Conservation (phyloP, 2,329 filamentous ascomycete genomes). For the Fusarium tupiense region DNA sequence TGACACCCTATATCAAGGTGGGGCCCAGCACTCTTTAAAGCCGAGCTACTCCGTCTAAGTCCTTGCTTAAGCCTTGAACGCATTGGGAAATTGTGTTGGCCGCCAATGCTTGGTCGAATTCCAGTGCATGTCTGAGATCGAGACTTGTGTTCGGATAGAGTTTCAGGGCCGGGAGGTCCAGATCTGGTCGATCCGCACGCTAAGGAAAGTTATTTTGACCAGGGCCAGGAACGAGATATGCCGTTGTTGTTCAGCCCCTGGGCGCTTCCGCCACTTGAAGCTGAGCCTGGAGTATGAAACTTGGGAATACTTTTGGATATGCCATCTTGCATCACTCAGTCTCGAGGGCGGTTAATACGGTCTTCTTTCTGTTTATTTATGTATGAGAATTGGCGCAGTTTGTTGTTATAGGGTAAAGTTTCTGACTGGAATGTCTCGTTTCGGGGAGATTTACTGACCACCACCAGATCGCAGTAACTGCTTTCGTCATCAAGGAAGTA, state of each 20-base stretch:
- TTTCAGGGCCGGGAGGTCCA: slow-evolving; percentile 4
- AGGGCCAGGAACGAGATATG: slow-evolving; percentile 13
- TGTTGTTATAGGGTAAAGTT: not conserved
- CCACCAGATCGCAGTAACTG: not conserved
- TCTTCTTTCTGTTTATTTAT: not conserved
- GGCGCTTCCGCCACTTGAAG: not conserved
- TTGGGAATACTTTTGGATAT: accelerated
- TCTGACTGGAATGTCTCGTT: not conserved
- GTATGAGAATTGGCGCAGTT: accelerated
- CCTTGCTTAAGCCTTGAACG: not conserved
- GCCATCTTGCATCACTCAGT: not conserved
- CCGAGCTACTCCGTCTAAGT: not conserved
- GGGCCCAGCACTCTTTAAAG: not conserved
- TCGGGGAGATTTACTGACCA: not conserved
- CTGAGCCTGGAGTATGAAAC: not conserved
- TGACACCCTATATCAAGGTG: too few species aligned
- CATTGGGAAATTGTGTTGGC: not conserved
- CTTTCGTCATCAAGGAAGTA: not conserved
- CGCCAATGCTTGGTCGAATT: slow-evolving; percentile 17
- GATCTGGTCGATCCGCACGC: not conserved
- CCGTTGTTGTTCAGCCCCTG: slow-evolving; percentile 1
- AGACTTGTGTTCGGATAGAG: not conserved
- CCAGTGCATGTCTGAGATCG: slow-evolving; percentile 4
- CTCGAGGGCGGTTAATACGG: not conserved
- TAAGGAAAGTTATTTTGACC: not conserved